Base-by-base conservation (phyloP, 305 asterid genomes). In the Lippia alba region DNA sequence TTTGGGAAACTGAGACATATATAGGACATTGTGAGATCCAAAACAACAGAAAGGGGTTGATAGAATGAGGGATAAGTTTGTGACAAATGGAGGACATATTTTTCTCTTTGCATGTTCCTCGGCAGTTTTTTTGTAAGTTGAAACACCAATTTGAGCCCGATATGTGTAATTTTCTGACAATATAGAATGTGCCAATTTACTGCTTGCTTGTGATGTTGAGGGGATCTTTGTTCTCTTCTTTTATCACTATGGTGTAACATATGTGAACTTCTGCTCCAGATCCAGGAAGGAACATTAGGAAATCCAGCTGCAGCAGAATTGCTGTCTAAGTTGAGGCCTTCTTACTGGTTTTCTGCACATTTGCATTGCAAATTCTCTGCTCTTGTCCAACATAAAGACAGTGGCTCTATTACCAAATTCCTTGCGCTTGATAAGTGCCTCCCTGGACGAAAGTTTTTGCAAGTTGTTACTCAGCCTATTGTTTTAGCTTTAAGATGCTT, bases 341-440 rank as follows among this genome's bases (percentile, higher is more conserved):
- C 84, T 64, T 82, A 88, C 81, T 94, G 97, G 97, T 92, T 94
- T 81, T 84, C 99, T 61, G 99, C 98, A 15, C 99, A 94, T 82
- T 74, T 94, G 76, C 99, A 94, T 81, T 94, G 97, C 91, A 90
- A 94, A 84, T 92, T 94, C 77, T 78, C 99, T 75, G 98, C 98
- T 76, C 81, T 90, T 69, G 96, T 90, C 73, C 93, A 90, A 81
- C 99, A 94, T 70, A 92, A 87, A 56, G 87, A 84, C 30, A 78
- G 70, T 71, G 94, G 96, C 64, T 82, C 83, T 80, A 64, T 76
- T 69, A 94, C 99, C 56, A 92, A 90, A 66, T 94, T 94, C 80
- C 99, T 94, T 64, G 97, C 98, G 8, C 98, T 94, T 16, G 97
- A 94, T 77, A 94, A 94, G 78, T 94, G 99, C 79, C 87, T 87